Evolutionary conservation across 1,139 yeast species (phyloP).

Genomic region (Lipomyces yarrowii): DNA sequence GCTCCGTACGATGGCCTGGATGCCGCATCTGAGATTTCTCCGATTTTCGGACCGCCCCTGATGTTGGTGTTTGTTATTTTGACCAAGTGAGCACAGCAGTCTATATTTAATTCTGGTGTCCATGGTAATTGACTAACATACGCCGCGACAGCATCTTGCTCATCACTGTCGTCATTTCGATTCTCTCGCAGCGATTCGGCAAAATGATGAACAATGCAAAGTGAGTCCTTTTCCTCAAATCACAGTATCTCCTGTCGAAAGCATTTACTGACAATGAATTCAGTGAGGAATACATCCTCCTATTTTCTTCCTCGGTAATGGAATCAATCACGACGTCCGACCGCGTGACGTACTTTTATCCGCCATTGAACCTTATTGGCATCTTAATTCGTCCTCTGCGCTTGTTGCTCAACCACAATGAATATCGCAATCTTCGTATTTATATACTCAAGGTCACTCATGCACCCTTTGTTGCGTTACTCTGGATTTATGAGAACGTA

Average conservation of each 20-base stretch:
- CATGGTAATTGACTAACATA: not conserved
- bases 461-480: conserved; percentile 39
- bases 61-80: conserved; percentile 41
- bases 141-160: conserved; percentile 35
- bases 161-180: conserved; percentile 42
- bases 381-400: conserved; percentile 40
- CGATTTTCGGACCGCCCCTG: conserved; percentile 41
- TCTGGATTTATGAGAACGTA: conserved; percentile 37
- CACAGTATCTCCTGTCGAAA: conserved; percentile 6
- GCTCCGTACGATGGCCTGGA: conserved; percentile 41
- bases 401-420: conserved; percentile 35
- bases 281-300: conserved; percentile 39
- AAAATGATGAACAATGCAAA: conserved; percentile 42
- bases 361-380: conserved; percentile 41
- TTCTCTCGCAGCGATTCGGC: conserved; percentile 41
- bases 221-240: conserved; percentile 12
- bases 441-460: conserved; percentile 39
- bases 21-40: conserved; percentile 39
- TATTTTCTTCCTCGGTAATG: conserved; percentile 40
- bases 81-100: conserved; percentile 11
- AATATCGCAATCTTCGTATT: conserved; percentile 38
- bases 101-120: not conserved
- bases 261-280: not conserved
- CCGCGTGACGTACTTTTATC: conserved; percentile 42
- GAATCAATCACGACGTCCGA: conserved; percentile 42